Evolutionary conservation across 257 asterid species (phyloP).

Genomic region (Solanum chilense): DNA sequence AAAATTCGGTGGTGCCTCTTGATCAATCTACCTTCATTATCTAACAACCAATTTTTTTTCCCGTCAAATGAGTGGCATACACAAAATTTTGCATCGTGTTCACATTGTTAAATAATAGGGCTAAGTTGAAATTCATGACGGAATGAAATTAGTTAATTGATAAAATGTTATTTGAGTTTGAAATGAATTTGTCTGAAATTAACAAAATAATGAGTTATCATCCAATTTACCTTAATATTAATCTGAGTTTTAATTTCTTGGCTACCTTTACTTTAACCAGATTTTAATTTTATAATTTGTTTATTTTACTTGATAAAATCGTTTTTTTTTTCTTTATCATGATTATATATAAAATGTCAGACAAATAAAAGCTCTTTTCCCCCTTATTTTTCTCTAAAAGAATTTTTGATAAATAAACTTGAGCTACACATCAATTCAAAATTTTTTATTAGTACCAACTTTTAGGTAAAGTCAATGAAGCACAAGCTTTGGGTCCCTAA

Average conservation of each 20-base stretch:
- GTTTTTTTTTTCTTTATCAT: not conserved
- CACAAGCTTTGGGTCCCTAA: not conserved
- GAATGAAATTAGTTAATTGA: not conserved
- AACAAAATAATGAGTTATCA: not conserved
- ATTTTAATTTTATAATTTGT: not conserved
- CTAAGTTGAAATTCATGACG: not conserved
- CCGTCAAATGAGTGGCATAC: not conserved
- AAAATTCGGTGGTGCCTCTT: not conserved
- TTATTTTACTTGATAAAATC: not conserved
- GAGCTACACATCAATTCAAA: not conserved
- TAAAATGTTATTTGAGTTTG: not conserved
- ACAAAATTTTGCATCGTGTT: not conserved
- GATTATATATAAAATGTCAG: not conserved
- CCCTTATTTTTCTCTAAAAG: not conserved
- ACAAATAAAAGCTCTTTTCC: not conserved
- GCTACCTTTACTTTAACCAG: not conserved
- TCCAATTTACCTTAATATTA: not conserved
- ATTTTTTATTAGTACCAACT: not conserved
- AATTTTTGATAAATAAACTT: not conserved
- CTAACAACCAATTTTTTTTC: not conserved
- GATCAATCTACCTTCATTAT: not conserved
- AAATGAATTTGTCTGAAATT: not conserved
- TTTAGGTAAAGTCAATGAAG: not conserved
- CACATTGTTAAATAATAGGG: not conserved
- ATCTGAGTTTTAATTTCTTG: no score